phyloP scores from a whole-genome alignment of 1,139 yeast species.

The Diutina neorugosa region DNA sequence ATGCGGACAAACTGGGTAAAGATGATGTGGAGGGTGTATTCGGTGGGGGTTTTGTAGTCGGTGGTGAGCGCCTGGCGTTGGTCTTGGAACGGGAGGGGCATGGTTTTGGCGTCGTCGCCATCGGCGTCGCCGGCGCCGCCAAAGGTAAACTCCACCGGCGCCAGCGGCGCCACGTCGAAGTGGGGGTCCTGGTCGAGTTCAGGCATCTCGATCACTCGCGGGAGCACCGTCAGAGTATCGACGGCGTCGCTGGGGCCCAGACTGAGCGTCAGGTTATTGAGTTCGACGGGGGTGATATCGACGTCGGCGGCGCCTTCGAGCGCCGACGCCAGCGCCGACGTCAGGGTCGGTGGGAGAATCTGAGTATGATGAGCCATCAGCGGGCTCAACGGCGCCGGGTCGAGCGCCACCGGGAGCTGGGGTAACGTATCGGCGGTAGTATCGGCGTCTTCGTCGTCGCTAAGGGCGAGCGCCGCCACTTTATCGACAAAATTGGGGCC shows the following conservation, averaged over 20 bases:
- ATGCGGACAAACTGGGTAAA: conserved; percentile 92
- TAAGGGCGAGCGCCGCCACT: background rate
- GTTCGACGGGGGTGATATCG: conserved; percentile 1
- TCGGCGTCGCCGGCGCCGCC: background rate
- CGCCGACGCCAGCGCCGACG: background rate
- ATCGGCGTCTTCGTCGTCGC: background rate
- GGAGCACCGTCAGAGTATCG: background rate
- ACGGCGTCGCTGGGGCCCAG: background rate
- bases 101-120: background rate
- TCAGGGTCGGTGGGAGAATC: background rate
- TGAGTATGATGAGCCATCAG: conserved; percentile 1
- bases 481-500: background rate
- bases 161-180: background rate
- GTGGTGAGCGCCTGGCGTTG: conserved; percentile 25
- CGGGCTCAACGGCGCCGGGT: background rate
- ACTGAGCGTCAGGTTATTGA: background rate
- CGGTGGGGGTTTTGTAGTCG: conserved; percentile 73
- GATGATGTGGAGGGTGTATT: conserved; percentile 84
- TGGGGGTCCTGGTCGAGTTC: background rate
- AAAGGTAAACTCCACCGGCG: background rate
- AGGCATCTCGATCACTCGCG: background rate
- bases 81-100: background rate
- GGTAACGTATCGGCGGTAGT: background rate
- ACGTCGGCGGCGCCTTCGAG: background rate
- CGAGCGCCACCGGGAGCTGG: background rate